Evolutionary conservation across 192 early-diverging fungal genomes (phyloP).

Genomic region (Coemansia asiatica): DNA sequence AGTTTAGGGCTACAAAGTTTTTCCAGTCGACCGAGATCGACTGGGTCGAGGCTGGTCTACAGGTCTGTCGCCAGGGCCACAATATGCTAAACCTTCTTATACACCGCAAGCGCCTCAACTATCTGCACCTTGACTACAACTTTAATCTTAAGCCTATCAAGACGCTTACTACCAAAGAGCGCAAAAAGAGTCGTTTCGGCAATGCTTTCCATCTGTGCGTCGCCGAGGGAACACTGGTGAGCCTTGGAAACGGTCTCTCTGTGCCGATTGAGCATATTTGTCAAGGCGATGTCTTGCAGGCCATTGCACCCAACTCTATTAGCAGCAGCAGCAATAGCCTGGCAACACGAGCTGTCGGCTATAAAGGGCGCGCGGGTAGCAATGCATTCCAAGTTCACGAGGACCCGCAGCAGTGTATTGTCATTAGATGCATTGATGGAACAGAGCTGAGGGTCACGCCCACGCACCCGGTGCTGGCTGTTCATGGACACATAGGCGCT

Average conservation of each 20-base stretch:
- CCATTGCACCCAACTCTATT: conserved; percentile 5
- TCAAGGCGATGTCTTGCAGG: conserved; percentile 27
- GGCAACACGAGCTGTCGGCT: conserved; percentile 3
- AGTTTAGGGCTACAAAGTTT: conserved; percentile 96
- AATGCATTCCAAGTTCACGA: conserved; percentile 47
- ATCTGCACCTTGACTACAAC: conserved; percentile 98
- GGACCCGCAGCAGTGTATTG: conserved; percentile 34
- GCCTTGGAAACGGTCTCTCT: conserved; percentile 41
- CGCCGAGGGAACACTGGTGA: conserved; percentile 52
- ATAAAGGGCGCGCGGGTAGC: conserved; percentile 24
- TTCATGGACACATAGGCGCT: conserved; percentile 11
- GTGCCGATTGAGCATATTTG: conserved; percentile 48
- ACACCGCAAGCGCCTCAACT: conserved; percentile 97
- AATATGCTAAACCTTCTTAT: conserved; percentile 99
- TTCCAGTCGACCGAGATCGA: conserved; percentile 98
- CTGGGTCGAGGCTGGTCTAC: conserved; percentile 99
- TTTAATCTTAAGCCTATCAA: conserved; percentile 99
- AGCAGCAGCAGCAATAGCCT: background rate
- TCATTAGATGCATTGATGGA: conserved; percentile 40
- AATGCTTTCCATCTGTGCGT: conserved; percentile 92
- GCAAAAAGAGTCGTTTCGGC: conserved; percentile 98
- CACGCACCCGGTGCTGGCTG: conserved; percentile 49
- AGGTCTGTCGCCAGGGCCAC: conserved; percentile 97
- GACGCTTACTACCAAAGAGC: conserved; percentile 98
- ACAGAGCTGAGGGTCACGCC: conserved; percentile 41